Evolutionary conservation across 2,329 filamentous ascomycete genomes (phyloP), one percentile per base, ranked within the genome.

Genomic region (Epichloe bromicola): DNA sequence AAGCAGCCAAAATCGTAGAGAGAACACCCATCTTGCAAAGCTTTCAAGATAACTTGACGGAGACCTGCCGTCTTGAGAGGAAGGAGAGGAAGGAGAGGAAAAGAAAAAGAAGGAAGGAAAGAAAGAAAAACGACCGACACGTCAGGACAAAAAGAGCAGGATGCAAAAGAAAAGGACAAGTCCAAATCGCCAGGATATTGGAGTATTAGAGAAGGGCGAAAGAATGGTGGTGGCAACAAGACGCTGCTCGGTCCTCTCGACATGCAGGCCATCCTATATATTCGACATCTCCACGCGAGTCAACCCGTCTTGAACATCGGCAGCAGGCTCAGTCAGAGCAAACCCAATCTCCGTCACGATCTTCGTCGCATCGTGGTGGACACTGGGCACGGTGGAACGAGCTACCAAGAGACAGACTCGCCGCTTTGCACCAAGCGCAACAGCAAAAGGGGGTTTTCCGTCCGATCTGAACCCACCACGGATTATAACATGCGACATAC

Each of bases 331-430:
- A 30, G 30, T 30, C 30, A 30, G 30, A 10, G 10, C 3, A 3
- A 20, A 3, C 3, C 12, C 8, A 12, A 19, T 15, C 4, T 41
- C 26, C 39, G 23, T n/a, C 26, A 43, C 47, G 26, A 42, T 3
- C 20, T 43, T 20, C 47, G 38, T 49, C 39, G 23, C 47, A 49
- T 49, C 47, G 5, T 38, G 37, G 47, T 43, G 47, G 47, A 26
- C 37, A 41, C 47, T 4, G 34, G 15, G 33, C 30, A 30, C 30
- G 30, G 26, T 10, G 26, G 26, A 30, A 30, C 26, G 26, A 30
- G 26, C 26, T 30, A 30, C 26, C 26, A 30, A 30, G 26, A 30
- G 7, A 30, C 26, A 3, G 26, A 30, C 33, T 30, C 3, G 42
- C 42, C 12, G 23, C 14, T 44, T 5, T 12, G 20, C 5, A 11